These are phyloP conservation scores for Ricinus communis DNA, from an alignment of 345 rosid genomes.

Conservation along the genomic window DNA sequence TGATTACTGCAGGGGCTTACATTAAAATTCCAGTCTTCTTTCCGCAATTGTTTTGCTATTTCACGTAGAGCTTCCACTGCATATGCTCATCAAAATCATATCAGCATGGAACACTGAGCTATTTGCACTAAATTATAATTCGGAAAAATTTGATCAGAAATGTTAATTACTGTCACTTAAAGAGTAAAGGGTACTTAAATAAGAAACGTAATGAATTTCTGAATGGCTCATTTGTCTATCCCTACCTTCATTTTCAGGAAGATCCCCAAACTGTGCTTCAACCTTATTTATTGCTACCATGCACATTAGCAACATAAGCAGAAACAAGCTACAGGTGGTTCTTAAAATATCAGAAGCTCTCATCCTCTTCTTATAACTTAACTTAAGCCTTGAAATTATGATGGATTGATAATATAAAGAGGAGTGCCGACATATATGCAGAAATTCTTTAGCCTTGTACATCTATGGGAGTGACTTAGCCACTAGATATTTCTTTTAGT, in stretches of 20 bases:
- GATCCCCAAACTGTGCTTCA: neutral
- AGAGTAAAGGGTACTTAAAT: too few species aligned
- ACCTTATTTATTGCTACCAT: neutral
- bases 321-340: neutral
- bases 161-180: too few species aligned
- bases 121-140: too few species aligned
- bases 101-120: neutral
- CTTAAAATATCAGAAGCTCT: neutral
- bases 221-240: neutral
- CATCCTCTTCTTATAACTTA: neutral
- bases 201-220: neutral
- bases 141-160: too few species aligned
- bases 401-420: too few species aligned
- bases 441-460: too few species aligned
- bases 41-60: constrained; percentile 8
- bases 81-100: neutral
- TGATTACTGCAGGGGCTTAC: constrained; percentile 4
- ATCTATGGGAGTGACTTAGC: too few species aligned
- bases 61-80: constrained; percentile 11
- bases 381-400: neutral
- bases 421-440: too few species aligned
- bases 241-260: constrained; percentile 1
- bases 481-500: too few species aligned
- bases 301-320: constrained; percentile 4
- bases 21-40: constrained; percentile 15